Base-by-base conservation (phyloP, 1,139 yeast genomes). In the Blastobotrys apis region DNA sequence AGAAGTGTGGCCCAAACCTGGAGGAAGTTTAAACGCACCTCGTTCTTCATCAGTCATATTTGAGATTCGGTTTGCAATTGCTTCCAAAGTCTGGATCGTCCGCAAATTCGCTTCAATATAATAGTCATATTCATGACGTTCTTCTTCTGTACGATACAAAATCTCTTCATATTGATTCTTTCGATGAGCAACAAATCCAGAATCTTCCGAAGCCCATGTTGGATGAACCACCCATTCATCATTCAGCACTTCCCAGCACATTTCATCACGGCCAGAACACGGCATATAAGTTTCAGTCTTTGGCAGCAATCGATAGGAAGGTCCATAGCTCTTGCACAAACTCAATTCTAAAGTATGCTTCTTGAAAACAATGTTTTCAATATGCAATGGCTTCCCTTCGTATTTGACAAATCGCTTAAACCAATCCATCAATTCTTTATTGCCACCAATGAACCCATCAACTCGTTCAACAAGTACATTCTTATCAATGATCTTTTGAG, bases 221-320 rank as follows among this genome's bases (percentile, higher is more conserved):
- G 99, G 99, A 65, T 90, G 97, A 2, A 97, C 97, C 21, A 92
- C 97, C 97, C 97, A 94, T 66, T 92, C 97, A 63, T 92, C 98
- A 64, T 92, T 92, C 56, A 94, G 74, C 21, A 92, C 96, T 63
- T 92, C 97, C 97, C 97, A 90, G 63, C 98, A 94, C 94, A 94
- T 86, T 60, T 90, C 97, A 65, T 94, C 99, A 56, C 98, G 78
- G 20, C 98, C 98, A 8, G 96, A 86, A 60, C 97, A 90, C 16
- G 97, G 97, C 96, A 90, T 88, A 60, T 81, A 85, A 0, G 96
- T 87, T 63, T 92, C 97, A 1, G 94, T 80, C 59, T 92, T 92
- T 23, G 99, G 99, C 44, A 94, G 73, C 57, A 85, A 80, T 59
- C 97, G 78, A 65, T 92, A 92, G 31, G 95, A 85, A 13, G 97